Base-by-base conservation (phyloP, 2,329 filamentous ascomycete genomes). In the Colletotrichum sp. region DNA sequence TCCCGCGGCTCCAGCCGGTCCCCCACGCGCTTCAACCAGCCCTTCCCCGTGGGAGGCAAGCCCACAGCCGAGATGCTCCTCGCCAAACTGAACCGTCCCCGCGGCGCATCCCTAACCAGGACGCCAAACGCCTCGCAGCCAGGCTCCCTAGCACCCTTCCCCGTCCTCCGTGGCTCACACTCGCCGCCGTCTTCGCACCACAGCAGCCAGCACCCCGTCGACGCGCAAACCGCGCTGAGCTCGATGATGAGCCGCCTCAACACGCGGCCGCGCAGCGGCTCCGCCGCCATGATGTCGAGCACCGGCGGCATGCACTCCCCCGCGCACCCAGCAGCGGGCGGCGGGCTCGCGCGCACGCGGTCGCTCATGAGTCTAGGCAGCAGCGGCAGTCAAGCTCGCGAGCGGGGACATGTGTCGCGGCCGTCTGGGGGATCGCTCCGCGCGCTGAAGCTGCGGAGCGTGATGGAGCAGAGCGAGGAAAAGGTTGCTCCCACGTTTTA, bases 231-330 rank as follows among this genome's bases (percentile, higher is more conserved):
- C 1, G 83, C 82, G 2, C 79, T 85, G 69, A 79, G 75, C 21
- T 79, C 81, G 9, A 83, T 83, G 80, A 82, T 84, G 81, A 78
- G 80, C 69, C 83, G 82, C 44, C 78, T 85, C 13, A 82, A 85
- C 72, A 80, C 81, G 6, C 80, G 83, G 8, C 80, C 81, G 9
- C 78, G 81, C 67, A 78, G 77, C 15, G 74, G 72, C 9, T 80
- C 77, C n/a, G 69, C 79, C 73, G 32, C 70, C n/a, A 44, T 62
- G 73, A 13, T 71, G 76, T 12, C 75, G 1, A 32, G 44, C 21
- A 63, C 64, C 16, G 32, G 36, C 18, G 78, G 30, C 57, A 28
- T 36, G 64, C 63, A 52, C 57, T 67, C 78, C n/a, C n/a, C 44
- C n/a, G 44, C 44, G 44, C 44, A 49, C 44, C 6, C n/a, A 52